Base-by-base conservation (phyloP, 2,329 filamentous ascomycete genomes). In the Cladophialophora bantiana region DNA sequence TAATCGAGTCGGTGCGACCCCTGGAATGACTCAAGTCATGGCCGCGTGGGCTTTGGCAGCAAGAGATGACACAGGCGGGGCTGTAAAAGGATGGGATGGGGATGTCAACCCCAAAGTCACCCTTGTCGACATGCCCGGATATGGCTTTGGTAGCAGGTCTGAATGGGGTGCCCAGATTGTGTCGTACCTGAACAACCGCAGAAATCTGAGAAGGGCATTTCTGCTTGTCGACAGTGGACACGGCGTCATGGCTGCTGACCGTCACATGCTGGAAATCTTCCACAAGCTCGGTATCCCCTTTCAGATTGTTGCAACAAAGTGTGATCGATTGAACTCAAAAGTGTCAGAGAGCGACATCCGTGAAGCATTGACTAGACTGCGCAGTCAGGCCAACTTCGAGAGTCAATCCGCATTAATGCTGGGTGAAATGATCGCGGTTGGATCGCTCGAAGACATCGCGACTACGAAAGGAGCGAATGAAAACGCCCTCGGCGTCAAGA, bases 41-140 rank as follows among this genome's bases (percentile, higher is more conserved):
- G 90, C 90, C 70, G 86, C 86, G 0, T 91, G 88, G 75, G 85
- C 84, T 2, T 81, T 90, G 20, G 82, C 86, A n/a, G 79, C 80
- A n/a, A 78, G 75, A 55, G 82, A 77, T 62, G 66, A 68, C 4
- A 70, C 69, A 20, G 72, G 74, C 58, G 72, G 71, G 34, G 69
- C 70, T 70, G 62, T 76, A 75, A 63, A 75, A 66, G 69, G 69
- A 31, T 69, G 60, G 59, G 64, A 67, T 40, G 71, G 70, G 36
- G 69, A 72, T 34, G 66, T 79, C 60, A 75, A 80, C 66, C 75
- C 77, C 18, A 83, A 80, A 69, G 74, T 90, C 34, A 83, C 88
- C 0, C 81, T 92, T 38, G 80, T 92, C 20, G 89, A 92, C 75
- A 90, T 90, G 85, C 90, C 89, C 0, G 89, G 89, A 0, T 92